A percentile compares a stretch with the other conserved stretches of the same genome.
Evolutionary conservation across 2,329 filamentous ascomycete genomes (phyloP).

Genomic region (Furcasterigmium sp.): DNA sequence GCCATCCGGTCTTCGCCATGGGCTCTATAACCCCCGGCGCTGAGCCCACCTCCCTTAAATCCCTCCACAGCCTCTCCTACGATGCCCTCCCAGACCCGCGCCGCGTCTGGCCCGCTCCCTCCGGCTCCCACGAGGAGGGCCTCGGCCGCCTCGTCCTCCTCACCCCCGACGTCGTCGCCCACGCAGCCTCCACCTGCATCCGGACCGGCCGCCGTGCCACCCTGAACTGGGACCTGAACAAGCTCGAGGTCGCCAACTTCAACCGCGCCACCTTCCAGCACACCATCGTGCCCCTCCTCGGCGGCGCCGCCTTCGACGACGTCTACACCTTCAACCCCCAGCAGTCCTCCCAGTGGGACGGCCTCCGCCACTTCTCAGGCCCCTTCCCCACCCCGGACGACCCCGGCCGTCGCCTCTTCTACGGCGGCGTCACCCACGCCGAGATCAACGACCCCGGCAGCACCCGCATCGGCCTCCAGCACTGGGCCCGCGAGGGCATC

Average conservation of each 20-base stretch:
- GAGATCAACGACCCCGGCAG: constrained; percentile 39
- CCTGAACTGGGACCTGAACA: constrained; percentile 50
- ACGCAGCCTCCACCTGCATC: constrained; percentile 43
- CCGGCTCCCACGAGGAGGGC: constrained; percentile 44
- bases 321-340: constrained; percentile 45
- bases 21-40: background rate
- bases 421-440: constrained; percentile 37
- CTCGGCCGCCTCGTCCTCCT: constrained; percentile 44
- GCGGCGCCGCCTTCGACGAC: constrained; percentile 43
- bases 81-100: constrained; percentile 41
- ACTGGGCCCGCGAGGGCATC: constrained; percentile 42
- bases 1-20: background rate
- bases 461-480: constrained; percentile 39
- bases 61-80: constrained; percentile 15
- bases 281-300: constrained; percentile 41
- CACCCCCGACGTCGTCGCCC: constrained; percentile 44
- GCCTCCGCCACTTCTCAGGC: constrained; percentile 41
- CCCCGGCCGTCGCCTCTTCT: constrained; percentile 34
- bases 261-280: constrained; percentile 44
- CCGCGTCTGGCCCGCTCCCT: constrained; percentile 39
- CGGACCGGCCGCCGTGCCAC: constrained; percentile 44
- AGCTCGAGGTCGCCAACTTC: constrained; percentile 50
- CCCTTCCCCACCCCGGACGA: constrained; percentile 26
- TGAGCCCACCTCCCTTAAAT: background rate
- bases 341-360: constrained; percentile 47